These are phyloP conservation scores for Sugiyamaella marilandica DNA, from an alignment of 805 yeast genomes.

Conservation along the genomic window DNA sequence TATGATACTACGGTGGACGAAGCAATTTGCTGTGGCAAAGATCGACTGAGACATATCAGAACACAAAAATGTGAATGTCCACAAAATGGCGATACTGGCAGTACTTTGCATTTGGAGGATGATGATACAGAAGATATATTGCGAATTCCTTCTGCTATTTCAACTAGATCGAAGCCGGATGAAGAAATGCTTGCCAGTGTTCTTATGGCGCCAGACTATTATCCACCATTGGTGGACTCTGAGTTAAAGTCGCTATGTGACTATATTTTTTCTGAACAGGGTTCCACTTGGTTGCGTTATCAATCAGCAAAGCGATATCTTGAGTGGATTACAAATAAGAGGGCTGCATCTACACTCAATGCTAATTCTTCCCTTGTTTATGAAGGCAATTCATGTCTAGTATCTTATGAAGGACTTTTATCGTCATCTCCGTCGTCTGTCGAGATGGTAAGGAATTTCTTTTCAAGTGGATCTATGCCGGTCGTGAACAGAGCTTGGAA, in stretches of 20 bases:
- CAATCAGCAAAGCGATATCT: constrained; percentile 23
- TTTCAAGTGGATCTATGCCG: background rate
- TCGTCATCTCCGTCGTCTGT: background rate
- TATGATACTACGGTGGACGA: constrained; percentile 19
- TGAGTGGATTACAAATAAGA: constrained; percentile 17
- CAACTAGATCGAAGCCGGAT: constrained; percentile 10
- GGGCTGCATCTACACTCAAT: background rate
- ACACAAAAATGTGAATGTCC: background rate
- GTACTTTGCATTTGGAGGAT: background rate
- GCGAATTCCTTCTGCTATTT: constrained; percentile 20
- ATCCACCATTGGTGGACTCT: constrained; percentile 17
- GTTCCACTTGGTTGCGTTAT: constrained; percentile 26
- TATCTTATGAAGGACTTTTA: background rate
- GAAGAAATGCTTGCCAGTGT: constrained; percentile 25
- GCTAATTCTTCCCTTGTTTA: constrained; percentile 2
- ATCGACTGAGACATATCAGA: background rate
- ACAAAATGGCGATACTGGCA: background rate
- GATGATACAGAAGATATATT: constrained; percentile 10
- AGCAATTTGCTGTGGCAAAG: constrained; percentile 10
- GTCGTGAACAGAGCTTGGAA: constrained; percentile 1
- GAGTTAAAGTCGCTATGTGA: constrained; percentile 19
- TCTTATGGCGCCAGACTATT: constrained; percentile 23
- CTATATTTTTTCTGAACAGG: constrained; percentile 25
- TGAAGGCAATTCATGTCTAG: background rate
- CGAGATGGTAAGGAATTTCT: background rate